These are phyloP conservation scores for Suhomyces canberraensis DNA, from an alignment of 805 yeast species.

Conservation along the genomic window DNA sequence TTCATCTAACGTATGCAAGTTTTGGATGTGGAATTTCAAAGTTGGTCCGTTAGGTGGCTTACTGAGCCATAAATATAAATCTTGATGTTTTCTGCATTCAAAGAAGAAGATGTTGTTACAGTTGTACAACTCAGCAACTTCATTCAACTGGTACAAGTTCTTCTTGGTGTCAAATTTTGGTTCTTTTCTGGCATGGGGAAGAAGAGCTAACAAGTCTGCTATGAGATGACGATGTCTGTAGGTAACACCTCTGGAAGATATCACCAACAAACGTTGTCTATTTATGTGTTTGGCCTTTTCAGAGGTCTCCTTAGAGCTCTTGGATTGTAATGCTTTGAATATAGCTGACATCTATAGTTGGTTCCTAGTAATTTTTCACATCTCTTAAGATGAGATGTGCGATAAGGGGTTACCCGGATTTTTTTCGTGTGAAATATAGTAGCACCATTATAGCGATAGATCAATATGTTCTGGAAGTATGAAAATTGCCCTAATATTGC, in stretches of 20 bases:
- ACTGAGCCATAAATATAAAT: constrained; percentile 89
- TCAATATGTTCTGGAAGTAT: too few relatives aligned
- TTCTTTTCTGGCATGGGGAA: constrained; percentile 96
- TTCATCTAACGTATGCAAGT: constrained; percentile 94
- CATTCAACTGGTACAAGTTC: constrained; percentile 83
- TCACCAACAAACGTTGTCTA: constrained; percentile 82
- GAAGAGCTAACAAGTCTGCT: constrained; percentile 67
- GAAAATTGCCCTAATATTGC: too few relatives aligned
- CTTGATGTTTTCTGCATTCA: constrained; percentile 95
- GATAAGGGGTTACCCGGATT: constrained; percentile 6
- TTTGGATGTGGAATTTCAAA: constrained; percentile 87
- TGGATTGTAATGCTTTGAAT: constrained; percentile 44
- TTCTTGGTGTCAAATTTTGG: constrained; percentile 94
- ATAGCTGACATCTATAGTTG: constrained; percentile 39
- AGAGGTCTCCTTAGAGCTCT: constrained; percentile 46
- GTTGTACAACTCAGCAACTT: constrained; percentile 94
- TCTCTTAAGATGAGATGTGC: constrained; percentile 4
- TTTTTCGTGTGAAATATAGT: too few relatives aligned
- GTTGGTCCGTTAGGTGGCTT: constrained; percentile 99
- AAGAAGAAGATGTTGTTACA: constrained; percentile 93
- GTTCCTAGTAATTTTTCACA: constrained; percentile 1
- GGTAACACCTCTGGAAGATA: constrained; percentile 93
- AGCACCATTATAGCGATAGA: too few relatives aligned
- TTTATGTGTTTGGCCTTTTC: constrained; percentile 60
- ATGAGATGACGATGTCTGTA: constrained; percentile 94